Percentiles rank a stretch among this genome's conserved stretches.
Conservation (phyloP, 371 early-diverging fungal genomes). For the Cladochytrium tenue region DNA sequence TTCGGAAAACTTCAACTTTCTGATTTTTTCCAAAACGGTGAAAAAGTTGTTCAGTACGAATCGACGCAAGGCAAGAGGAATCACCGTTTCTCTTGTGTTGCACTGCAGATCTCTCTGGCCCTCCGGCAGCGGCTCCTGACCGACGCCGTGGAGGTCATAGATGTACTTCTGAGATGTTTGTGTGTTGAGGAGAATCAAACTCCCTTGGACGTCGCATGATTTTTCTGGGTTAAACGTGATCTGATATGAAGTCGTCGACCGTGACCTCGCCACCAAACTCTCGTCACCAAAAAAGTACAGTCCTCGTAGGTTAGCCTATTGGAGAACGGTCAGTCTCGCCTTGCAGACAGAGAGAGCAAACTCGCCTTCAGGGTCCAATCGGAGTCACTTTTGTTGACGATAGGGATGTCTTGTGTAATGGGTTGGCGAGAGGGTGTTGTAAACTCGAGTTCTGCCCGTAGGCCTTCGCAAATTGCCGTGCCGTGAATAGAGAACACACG, state of each 20-base stretch:
- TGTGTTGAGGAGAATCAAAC: constrained; percentile 36
- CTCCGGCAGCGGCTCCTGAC: constrained; percentile 44
- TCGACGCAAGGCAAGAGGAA: neutral
- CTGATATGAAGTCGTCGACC: constrained; percentile 26
- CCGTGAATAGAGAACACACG: constrained; percentile 43
- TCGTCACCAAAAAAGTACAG: constrained; percentile 31
- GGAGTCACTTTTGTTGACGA: constrained; percentile 49
- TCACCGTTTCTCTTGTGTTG: constrained; percentile 30
- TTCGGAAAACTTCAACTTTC: constrained; percentile 25
- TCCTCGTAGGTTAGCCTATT: constrained; percentile 40
- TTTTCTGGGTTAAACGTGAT: constrained; percentile 39
- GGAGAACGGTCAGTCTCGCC: no score
- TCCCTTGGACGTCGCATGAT: constrained; percentile 26
- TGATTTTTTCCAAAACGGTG: neutral
- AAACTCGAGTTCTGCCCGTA: constrained; percentile 44
- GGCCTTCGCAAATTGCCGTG: constrained; percentile 45
- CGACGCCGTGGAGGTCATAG: constrained; percentile 38
- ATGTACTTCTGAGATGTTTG: constrained; percentile 45
- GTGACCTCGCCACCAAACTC: constrained; percentile 30
- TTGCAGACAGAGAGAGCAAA: neutral
- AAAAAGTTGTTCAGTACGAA: neutral
- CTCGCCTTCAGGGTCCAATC: constrained; percentile 48
- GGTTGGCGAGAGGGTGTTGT: constrained; percentile 38
- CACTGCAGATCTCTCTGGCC: constrained; percentile 35
- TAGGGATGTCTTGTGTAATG: constrained; percentile 48